Percentiles rank a stretch among this genome's conserved stretches.
Evolutionary conservation across 2,329 filamentous ascomycete species (phyloP).

Genomic region (Gremmenia infestans): DNA sequence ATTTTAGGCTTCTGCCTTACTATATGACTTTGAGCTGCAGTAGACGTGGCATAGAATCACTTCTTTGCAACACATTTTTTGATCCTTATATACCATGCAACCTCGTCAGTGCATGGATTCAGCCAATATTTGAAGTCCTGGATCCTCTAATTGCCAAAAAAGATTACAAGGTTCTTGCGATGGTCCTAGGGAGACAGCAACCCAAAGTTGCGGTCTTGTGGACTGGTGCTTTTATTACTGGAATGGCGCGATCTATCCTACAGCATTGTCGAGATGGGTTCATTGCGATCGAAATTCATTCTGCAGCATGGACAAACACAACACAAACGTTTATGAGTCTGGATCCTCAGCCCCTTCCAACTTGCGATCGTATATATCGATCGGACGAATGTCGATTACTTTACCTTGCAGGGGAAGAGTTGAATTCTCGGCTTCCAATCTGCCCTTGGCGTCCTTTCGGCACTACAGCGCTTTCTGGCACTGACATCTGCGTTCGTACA

Average conservation of each 20-base stretch:
- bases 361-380: slow-evolving; percentile 2
- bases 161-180: slow-evolving; percentile 7
- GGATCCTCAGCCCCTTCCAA: slow-evolving; percentile 1
- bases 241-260: slow-evolving; percentile 5
- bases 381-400: slow-evolving; percentile 9
- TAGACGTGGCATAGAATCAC: slow-evolving; percentile 4
- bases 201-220: slow-evolving; percentile 5
- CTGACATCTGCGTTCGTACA: slow-evolving; percentile 28
- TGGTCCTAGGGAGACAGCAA: slow-evolving; percentile 4
- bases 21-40: slow-evolving; percentile 14
- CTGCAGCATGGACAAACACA: slow-evolving; percentile 8
- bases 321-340: slow-evolving; percentile 10
- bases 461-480: slow-evolving; percentile 24
- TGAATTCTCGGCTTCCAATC: slow-evolving; percentile 12
- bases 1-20: slow-evolving; percentile 4
- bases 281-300: slow-evolving; percentile 5
- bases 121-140: slow-evolving; percentile 9
- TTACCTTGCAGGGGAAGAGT: slow-evolving; percentile 6
- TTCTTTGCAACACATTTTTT: slow-evolving; percentile 9
- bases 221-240: slow-evolving; percentile 7
- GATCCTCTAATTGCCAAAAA: slow-evolving; percentile 4
- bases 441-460: slow-evolving; percentile 32
- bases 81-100: slow-evolving; percentile 7
- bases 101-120: slow-evolving; percentile 7
- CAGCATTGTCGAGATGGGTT: slow-evolving; percentile 2